Evolutionary conservation across 1,139 yeast genomes (phyloP).

Genomic region (Hemisphaericaspora xylanilytica): DNA sequence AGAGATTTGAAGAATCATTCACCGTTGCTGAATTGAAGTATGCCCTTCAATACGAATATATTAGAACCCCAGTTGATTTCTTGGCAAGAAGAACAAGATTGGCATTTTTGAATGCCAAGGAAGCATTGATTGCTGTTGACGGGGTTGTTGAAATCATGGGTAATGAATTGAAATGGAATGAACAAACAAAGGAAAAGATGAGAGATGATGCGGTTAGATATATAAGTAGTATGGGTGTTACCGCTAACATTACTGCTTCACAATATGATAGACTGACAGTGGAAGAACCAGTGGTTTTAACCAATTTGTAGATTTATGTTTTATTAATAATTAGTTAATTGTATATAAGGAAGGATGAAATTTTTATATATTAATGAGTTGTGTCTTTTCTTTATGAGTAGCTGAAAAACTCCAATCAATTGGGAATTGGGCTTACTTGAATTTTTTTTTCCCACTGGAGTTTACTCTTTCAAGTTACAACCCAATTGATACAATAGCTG

Average conservation of each 20-base stretch:
- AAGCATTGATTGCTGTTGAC: conserved; percentile 78
- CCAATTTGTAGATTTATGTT: too few species aligned
- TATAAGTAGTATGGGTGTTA: conserved; percentile 52
- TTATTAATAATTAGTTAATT: too few species aligned
- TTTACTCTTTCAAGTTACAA: too few species aligned
- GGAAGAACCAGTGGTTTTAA: too few species aligned
- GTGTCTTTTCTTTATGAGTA: too few species aligned
- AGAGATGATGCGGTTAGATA: conserved; percentile 51
- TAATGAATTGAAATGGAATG: conserved; percentile 72
- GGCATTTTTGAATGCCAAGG: conserved; percentile 87
- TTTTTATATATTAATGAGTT: too few species aligned
- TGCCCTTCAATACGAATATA: conserved; percentile 78
- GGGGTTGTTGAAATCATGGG: conserved; percentile 86
- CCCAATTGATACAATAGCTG: too few species aligned
- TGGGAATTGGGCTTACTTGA: too few species aligned
- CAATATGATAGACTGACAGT: background rate
- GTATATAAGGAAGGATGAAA: too few species aligned
- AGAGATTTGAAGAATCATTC: conserved; percentile 77
- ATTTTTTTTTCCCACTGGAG: too few species aligned
- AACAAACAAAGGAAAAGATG: conserved; percentile 57
- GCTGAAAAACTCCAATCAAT: too few species aligned
- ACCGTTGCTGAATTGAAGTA: conserved; percentile 89
- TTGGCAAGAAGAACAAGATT: conserved; percentile 91
- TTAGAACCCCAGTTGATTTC: conserved; percentile 86
- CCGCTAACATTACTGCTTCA: background rate